These are phyloP conservation scores for Zostera marina DNA, from an alignment of 116 monocot species.

Conservation along the genomic window DNA sequence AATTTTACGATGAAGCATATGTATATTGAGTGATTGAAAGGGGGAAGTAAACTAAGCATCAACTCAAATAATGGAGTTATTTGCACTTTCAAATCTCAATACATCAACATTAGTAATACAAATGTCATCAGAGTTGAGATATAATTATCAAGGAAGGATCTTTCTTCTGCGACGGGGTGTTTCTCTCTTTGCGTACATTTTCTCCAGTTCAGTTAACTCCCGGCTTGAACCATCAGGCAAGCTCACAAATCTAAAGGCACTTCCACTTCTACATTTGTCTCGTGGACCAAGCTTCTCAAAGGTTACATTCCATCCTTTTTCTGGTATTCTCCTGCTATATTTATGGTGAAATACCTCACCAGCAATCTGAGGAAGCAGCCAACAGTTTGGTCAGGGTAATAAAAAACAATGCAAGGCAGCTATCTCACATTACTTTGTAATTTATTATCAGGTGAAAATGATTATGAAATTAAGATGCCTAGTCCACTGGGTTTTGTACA, in stretches of 20 bases:
- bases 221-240: conserved; percentile 70
- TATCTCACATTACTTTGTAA: neutral
- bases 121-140: neutral
- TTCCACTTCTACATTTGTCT: conserved; percentile 32
- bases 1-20: too few relatives aligned
- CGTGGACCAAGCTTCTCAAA: conserved; percentile 64
- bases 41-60: too few relatives aligned
- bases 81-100: neutral
- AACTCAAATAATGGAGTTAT: too few relatives aligned
- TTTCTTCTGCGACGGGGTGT: conserved; percentile 39
- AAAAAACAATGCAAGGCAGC: neutral
- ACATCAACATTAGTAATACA: neutral
- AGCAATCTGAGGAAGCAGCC: conserved; percentile 33
- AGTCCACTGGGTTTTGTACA: too few relatives aligned
- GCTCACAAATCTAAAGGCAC: conserved; percentile 60
- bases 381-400: neutral
- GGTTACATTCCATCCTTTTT: conserved; percentile 62
- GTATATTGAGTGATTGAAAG: too few relatives aligned
- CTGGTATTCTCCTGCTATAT: conserved; percentile 27
- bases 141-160: conserved; percentile 28
- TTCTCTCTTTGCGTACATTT: conserved; percentile 75
- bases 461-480: too few relatives aligned
- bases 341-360: conserved; percentile 75
- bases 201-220: conserved; percentile 58
- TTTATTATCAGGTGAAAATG: too few relatives aligned